Evolutionary conservation across 805 yeast genomes (phyloP).

Genomic region (Naumovozyma baii): DNA sequence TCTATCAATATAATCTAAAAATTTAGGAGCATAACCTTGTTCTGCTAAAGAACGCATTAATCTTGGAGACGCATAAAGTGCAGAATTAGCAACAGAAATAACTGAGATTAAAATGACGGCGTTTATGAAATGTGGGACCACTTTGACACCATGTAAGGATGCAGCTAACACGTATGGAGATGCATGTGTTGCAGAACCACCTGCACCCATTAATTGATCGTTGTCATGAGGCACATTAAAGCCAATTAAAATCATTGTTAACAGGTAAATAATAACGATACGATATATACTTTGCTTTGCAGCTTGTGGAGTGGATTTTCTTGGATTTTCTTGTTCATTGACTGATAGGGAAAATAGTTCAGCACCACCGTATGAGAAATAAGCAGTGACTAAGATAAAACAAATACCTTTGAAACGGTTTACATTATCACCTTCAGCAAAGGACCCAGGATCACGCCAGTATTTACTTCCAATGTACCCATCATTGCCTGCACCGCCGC

Average conservation of each 20-base stretch:
- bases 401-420: slow-evolving; percentile 54
- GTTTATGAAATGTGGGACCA: slow-evolving; percentile 64
- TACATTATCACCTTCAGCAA: slow-evolving; percentile 21
- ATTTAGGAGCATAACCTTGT: slow-evolving; percentile 61
- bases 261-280: slow-evolving; percentile 47
- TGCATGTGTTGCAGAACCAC: slow-evolving; percentile 44
- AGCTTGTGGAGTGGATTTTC: slow-evolving; percentile 53
- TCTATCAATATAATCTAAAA: slow-evolving; percentile 44
- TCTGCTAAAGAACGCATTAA: slow-evolving; percentile 59
- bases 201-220: slow-evolving; percentile 39
- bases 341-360: slow-evolving; percentile 59
- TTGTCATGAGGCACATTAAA: slow-evolving; percentile 51
- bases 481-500: slow-evolving; percentile 49
- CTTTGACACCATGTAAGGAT: slow-evolving; percentile 48
- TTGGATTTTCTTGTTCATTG: slow-evolving; percentile 53
- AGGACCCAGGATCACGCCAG: slow-evolving; percentile 52
- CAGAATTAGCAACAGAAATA: slow-evolving; percentile 67
- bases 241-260: slow-evolving; percentile 46
- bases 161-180: slow-evolving; percentile 75
- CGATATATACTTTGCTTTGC: slow-evolving; percentile 60
- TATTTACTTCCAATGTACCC: slow-evolving; percentile 51
- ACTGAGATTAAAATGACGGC: slow-evolving; percentile 66
- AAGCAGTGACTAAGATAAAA: slow-evolving; percentile 53
- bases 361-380: slow-evolving; percentile 58
- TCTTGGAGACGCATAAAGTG: slow-evolving; percentile 65